Evolutionary conservation across 169 alveolate species (phyloP), one percentile per base, ranked within the genome.

Genomic region (Plasmodium coatneyi): DNA sequence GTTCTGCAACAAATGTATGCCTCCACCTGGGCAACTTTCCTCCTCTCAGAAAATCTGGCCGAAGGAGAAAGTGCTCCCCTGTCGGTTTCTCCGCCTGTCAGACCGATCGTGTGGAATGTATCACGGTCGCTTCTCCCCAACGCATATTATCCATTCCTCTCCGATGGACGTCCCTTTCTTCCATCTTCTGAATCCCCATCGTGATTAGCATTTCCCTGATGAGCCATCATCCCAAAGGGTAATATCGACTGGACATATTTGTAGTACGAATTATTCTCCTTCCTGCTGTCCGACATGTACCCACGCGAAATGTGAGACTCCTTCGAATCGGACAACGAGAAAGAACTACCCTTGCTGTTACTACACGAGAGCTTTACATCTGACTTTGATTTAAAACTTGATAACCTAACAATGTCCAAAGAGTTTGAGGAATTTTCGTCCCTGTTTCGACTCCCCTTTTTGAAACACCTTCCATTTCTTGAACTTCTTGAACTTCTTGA

Each of bases 341-440:
- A 16, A 54, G 39, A 43, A 16, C 16, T 25, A 9, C 34, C 70
- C 41, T 86, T 56, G 22, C 43, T 12, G 41, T 54, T 54, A 74
- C 41, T 78, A 28, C 76, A 16, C 19, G 70, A 34, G 5, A 25
- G 25, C 12, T 86, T 74, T n/a, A 46, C 71, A 74, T 76, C 78
- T 34, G 71, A 30, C 80, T 56, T 49, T 25, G 93, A 86, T 41
- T 74, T 86, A 86, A 86, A 86, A 28, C 93, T 86, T 12, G 93
- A 86, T 36, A 86, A 52, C 39, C 80, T 72, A 74, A 86, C 82
- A 74, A 76, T 43, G 36, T 76, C 84, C 39, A 74, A 56, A 6
- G 93, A 86, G 41, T 86, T 86, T 74, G 93, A 86, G 25, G 93
- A 86, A 39, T 52, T 78, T 49, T 54, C 84, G 28, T 86, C 93